phyloP scores from a whole-genome alignment of 768 basidiomycete species.

The Mycena maculata region DNA sequence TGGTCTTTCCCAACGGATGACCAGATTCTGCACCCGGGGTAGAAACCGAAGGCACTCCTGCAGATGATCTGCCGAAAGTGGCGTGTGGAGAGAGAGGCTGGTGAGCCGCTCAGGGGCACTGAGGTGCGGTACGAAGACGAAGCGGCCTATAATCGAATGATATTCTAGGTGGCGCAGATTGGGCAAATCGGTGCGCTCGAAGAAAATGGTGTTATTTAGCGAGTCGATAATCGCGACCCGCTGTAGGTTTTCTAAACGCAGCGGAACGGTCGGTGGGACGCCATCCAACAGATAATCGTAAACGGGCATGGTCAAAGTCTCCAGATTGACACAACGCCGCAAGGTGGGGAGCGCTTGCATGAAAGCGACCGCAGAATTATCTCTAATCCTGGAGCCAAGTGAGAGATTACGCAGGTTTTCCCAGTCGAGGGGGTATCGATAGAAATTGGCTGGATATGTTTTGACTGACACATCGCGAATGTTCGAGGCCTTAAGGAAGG shows the following conservation, averaged over 20 bases:
- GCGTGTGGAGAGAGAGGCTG: too few relatives aligned
- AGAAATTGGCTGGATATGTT: neutral
- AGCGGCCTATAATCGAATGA: neutral
- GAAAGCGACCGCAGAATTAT: neutral
- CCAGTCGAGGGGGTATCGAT: neutral
- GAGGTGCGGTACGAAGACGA: too few relatives aligned
- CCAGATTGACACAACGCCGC: neutral
- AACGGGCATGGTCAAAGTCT: neutral
- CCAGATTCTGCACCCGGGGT: too few relatives aligned
- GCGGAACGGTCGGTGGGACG: neutral
- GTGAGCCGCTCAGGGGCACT: too few relatives aligned
- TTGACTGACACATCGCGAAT: too few relatives aligned
- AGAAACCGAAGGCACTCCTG: too few relatives aligned
- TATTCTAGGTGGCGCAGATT: neutral
- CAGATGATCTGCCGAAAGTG: too few relatives aligned
- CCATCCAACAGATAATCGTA: neutral
- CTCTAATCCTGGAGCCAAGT: neutral
- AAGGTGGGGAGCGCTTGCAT: neutral
- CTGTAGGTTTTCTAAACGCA: neutral
- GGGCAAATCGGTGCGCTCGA: neutral
- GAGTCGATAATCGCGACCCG: neutral
- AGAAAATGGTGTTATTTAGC: neutral
- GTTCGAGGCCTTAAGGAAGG: too few relatives aligned
- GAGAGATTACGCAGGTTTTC: neutral
- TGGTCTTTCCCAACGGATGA: too few relatives aligned